These are phyloP conservation scores for Fusarium sp. DNA, from an alignment of 2,329 filamentous ascomycete species.

Conservation along the genomic window DNA sequence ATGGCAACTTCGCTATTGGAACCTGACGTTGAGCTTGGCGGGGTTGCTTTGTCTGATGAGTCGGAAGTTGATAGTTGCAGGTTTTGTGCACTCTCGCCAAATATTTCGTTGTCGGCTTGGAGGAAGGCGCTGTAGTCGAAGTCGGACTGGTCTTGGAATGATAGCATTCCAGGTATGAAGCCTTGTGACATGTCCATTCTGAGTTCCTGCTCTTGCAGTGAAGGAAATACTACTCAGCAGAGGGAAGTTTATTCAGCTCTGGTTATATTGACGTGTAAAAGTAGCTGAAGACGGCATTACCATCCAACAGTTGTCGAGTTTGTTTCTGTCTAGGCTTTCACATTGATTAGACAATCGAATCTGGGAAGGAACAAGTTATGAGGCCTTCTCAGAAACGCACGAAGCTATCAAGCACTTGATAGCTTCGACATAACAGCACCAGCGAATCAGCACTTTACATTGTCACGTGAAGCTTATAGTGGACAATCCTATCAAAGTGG, in stretches of 20 bases:
- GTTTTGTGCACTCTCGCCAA: slow-evolving; percentile 37
- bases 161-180: slow-evolving; percentile 47
- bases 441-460: slow-evolving; percentile 38
- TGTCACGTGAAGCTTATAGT: slow-evolving; percentile 39
- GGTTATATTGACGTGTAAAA: neutral
- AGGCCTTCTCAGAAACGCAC: neutral
- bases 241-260: slow-evolving; percentile 7
- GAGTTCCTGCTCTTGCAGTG: neutral
- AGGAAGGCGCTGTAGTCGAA: slow-evolving; percentile 58
- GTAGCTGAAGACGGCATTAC: neutral
- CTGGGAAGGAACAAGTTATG: neutral
- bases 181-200: slow-evolving; percentile 50
- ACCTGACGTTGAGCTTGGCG: slow-evolving; percentile 48
- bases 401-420: slow-evolving; percentile 16
- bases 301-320: neutral
- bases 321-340: neutral
- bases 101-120: slow-evolving; percentile 45
- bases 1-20: slow-evolving; percentile 32
- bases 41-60: slow-evolving; percentile 50
- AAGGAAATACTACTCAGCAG: neutral
- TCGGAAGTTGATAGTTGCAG: slow-evolving; percentile 43
- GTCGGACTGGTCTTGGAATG: slow-evolving; percentile 49
- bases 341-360: neutral
- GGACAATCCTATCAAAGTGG: slow-evolving; percentile 27
- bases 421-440: slow-evolving; percentile 6